Evolutionary conservation across 305 asterid genomes (phyloP).

Genomic region (Plantago rigida): DNA sequence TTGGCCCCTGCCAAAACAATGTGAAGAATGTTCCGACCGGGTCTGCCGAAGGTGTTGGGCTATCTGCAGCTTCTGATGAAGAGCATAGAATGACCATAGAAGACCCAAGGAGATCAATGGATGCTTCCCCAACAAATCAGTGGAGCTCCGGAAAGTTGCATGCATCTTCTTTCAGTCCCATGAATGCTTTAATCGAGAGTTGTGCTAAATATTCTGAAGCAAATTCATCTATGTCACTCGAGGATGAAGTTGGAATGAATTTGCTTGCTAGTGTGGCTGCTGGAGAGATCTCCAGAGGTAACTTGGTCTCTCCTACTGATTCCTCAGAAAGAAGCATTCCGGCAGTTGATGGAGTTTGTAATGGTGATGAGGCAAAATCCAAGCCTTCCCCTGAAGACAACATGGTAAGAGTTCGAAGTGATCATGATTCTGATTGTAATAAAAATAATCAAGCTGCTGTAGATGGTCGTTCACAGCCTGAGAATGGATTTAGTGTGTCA

Average conservation of each 20-base stretch:
- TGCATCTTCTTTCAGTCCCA: constrained; percentile 43
- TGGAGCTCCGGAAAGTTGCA: constrained; percentile 32
- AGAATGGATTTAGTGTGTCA: constrained; percentile 21
- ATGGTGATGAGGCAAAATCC: constrained; percentile 33
- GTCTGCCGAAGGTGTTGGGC: constrained; percentile 39
- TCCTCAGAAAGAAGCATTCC: constrained; percentile 33
- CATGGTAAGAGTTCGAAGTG: constrained; percentile 20
- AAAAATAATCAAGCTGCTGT: constrained; percentile 29
- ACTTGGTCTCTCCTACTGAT: constrained; percentile 36
- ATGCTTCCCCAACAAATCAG: constrained; percentile 30
- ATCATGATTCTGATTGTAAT: constrained; percentile 26
- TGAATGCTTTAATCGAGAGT: constrained; percentile 61
- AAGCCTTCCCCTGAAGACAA: constrained; percentile 30
- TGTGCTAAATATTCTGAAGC: constrained; percentile 54
- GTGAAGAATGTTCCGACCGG: constrained; percentile 40
- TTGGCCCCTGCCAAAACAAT: constrained; percentile 31
- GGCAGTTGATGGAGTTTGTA: constrained; percentile 32
- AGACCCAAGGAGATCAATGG: constrained; percentile 38
- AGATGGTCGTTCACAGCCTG: constrained; percentile 20
- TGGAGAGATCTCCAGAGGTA: constrained; percentile 47
- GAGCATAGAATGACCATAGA: constrained; percentile 33
- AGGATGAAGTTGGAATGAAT: constrained; percentile 60
- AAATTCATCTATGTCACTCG: constrained; percentile 33
- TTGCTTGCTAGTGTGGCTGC: constrained; percentile 66
- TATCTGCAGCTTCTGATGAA: constrained; percentile 37